Percentiles rank a stretch among this genome's conserved stretches.
Evolutionary conservation across 139 green algal genomes (phyloP).

Genomic region (Closterium sp.): DNA sequence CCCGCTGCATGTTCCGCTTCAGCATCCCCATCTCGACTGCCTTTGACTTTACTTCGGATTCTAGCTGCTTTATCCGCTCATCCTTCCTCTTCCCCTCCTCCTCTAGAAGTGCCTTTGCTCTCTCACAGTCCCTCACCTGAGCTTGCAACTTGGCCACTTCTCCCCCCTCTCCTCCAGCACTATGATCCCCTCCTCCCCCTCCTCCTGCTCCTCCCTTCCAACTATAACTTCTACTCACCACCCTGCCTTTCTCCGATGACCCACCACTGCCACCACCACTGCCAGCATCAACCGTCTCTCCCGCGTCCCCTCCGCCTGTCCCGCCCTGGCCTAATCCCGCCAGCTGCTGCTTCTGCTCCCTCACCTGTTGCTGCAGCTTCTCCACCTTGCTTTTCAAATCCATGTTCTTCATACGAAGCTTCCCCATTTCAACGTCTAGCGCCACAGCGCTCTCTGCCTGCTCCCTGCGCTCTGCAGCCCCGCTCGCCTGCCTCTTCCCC

Average conservation of each 20-base stretch:
- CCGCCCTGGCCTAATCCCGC: neutral
- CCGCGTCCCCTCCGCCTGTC: neutral
- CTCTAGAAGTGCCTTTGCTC: neutral
- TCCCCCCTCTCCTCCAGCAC: neutral
- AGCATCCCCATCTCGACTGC: neutral
- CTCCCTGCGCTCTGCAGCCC: neutral
- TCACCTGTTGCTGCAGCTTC: neutral
- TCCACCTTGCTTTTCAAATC: neutral
- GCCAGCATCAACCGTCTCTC: too few relatives aligned
- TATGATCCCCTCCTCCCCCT: neutral
- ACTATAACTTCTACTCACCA: neutral
- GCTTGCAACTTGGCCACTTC: neutral
- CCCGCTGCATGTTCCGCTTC: neutral
- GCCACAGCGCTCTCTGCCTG: neutral
- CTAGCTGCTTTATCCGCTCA: neutral
- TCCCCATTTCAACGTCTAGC: neutral
- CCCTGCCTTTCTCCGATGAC: neutral
- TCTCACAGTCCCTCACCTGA: neutral
- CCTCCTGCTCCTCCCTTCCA: neutral
- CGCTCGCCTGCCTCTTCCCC: neutral
- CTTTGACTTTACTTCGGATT: neutral
- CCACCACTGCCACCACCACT: neutral
- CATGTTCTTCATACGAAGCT: conserved; percentile 7
- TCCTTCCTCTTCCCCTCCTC: neutral
- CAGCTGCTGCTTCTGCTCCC: neutral